Conservation (phyloP, 768 basidiomycete species). For the Phylloporus sp. region DNA sequence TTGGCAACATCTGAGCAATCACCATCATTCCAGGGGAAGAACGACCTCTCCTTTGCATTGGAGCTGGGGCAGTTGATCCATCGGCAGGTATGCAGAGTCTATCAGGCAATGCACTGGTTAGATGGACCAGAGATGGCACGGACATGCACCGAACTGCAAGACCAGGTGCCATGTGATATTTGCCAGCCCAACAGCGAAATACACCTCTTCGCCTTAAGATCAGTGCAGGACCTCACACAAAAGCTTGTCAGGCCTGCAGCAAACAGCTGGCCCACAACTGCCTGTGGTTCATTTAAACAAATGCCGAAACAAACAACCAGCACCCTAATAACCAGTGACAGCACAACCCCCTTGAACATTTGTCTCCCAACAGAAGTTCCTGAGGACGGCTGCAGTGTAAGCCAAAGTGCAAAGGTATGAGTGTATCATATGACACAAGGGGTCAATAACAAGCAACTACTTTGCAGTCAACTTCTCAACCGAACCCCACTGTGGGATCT, state of each 20-base stretch:
- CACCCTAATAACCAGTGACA: background rate
- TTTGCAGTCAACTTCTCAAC: background rate
- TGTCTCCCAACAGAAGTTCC: background rate
- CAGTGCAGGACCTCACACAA: background rate
- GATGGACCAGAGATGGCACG: background rate
- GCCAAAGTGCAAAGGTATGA: background rate
- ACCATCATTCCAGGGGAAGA: background rate
- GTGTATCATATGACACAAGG: background rate
- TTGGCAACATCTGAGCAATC: background rate
- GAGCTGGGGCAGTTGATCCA: conserved; percentile 2
- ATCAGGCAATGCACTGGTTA: background rate
- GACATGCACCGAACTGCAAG: background rate
- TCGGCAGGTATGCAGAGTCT: background rate
- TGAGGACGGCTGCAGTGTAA: background rate
- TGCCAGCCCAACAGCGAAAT: conserved; percentile 2
- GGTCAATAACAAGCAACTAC: background rate
- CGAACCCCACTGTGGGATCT: background rate
- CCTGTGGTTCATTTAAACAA: background rate
- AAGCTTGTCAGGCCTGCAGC: background rate
- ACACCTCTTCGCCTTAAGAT: conserved; percentile 1
- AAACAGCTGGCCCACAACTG: background rate
- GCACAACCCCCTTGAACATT: background rate
- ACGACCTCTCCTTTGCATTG: background rate
- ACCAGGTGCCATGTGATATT: conserved; percentile 3
- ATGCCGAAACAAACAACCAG: background rate